These are phyloP conservation scores for Colletotrichum paranaense DNA, from an alignment of 2,329 filamentous ascomycete species.

Conservation along the genomic window DNA sequence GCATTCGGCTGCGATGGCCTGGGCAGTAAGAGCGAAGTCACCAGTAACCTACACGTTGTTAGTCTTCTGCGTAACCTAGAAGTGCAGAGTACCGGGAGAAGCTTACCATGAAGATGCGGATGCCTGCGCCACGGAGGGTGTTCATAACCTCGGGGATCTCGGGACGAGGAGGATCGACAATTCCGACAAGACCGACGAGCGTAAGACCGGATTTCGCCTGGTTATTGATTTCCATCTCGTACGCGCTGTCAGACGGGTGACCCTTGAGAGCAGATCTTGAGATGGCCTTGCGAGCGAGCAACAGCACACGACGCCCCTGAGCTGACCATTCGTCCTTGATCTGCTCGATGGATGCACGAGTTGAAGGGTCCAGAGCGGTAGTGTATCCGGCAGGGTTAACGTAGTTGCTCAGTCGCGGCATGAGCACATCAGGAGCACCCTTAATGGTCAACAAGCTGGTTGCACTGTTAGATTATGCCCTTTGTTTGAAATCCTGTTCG, in stretches of 20 bases:
- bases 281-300: slow-evolving; percentile 72
- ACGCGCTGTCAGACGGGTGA: slow-evolving; percentile 43
- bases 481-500: background rate
- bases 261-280: slow-evolving; percentile 42
- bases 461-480: background rate
- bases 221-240: slow-evolving; percentile 68
- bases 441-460: slow-evolving; percentile 78
- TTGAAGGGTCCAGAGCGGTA: slow-evolving; percentile 58
- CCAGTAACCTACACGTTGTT: slow-evolving; percentile 68
- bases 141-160: slow-evolving; percentile 76
- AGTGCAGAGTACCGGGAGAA: background rate
- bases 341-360: slow-evolving; percentile 60
- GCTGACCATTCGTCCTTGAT: slow-evolving; percentile 77
- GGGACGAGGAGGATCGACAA: slow-evolving; percentile 81
- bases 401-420: slow-evolving; percentile 70
- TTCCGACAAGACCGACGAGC: slow-evolving; percentile 79
- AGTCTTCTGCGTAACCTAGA: slow-evolving; percentile 1
- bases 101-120: slow-evolving; percentile 80
- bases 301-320: slow-evolving; percentile 74
- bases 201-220: slow-evolving; percentile 68
- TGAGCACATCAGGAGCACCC: slow-evolving; percentile 80
- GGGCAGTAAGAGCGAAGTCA: slow-evolving; percentile 80
- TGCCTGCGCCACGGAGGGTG: slow-evolving; percentile 76
- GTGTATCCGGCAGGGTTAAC: slow-evolving; percentile 66
- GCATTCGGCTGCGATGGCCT: slow-evolving; percentile 78